Evolutionary conservation across 2,329 filamentous ascomycete species (phyloP).

Genomic region (Aureobasidium sp.): DNA sequence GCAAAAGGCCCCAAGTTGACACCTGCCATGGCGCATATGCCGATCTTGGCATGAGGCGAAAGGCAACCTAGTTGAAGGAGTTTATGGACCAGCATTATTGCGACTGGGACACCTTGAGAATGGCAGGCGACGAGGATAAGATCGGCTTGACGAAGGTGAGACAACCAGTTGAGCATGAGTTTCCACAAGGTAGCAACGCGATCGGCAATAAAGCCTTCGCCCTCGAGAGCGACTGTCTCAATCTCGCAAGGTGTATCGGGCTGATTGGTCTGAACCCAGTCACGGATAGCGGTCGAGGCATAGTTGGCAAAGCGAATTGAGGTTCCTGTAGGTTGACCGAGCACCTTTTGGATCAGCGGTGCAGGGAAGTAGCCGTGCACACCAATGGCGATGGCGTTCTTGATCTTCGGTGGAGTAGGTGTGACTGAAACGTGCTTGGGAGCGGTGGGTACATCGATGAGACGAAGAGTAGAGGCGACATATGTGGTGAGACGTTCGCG

Average conservation of each 20-base stretch:
- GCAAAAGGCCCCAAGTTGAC: conserved; percentile 89
- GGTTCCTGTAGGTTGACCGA: conserved; percentile 91
- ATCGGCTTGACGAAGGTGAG: conserved; percentile 78
- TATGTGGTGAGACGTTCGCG: conserved; percentile 33
- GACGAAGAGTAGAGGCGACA: conserved; percentile 27
- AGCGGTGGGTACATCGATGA: conserved; percentile 38
- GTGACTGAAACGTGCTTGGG: conserved; percentile 61
- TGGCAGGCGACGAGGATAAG: conserved; percentile 89
- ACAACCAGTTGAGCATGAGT: conserved; percentile 87
- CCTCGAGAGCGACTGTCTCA: conserved; percentile 89
- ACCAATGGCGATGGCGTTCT: conserved; percentile 83
- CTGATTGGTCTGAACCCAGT: conserved; percentile 62
- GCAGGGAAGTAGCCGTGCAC: conserved; percentile 92
- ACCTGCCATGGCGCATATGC: conserved; percentile 82
- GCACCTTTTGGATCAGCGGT: conserved; percentile 74
- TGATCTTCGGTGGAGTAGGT: conserved; percentile 58
- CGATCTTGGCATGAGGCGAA: conserved; percentile 60
- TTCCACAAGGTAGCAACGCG: conserved; percentile 92
- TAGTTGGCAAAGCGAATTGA: conserved; percentile 88
- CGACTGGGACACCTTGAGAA: conserved; percentile 90
- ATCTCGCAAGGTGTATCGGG: conserved; percentile 66
- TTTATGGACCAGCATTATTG: conserved; percentile 85
- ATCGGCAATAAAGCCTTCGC: conserved; percentile 85
- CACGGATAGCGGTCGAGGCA: conserved; percentile 71
- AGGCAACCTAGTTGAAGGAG: conserved; percentile 85